phyloP scores from a whole-genome alignment of 2,329 filamentous ascomycete species.

The Purpureocillium takamizusanense region DNA sequence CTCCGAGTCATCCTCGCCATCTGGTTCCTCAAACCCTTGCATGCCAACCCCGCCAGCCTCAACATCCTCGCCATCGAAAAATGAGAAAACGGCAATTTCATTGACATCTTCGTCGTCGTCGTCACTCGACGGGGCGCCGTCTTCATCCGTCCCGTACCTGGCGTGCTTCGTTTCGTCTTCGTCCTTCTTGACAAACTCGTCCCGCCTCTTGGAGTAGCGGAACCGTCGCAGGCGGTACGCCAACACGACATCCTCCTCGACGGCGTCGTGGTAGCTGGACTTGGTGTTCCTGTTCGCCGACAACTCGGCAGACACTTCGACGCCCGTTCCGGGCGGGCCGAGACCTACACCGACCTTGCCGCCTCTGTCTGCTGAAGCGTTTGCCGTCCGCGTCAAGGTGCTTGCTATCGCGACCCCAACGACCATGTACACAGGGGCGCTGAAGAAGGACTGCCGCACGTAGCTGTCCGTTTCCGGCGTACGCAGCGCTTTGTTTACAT shows the following conservation, averaged over 20 bases:
- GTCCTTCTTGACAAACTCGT: conserved; percentile 2
- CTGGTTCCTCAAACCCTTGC: no score
- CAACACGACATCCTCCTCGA: conserved; percentile 6
- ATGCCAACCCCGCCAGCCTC: no score
- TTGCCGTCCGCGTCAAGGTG: conserved; percentile 1
- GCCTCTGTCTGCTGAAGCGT: conserved; percentile 2
- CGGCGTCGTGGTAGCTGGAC: conserved; percentile 4
- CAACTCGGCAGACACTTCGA: conserved; percentile 8
- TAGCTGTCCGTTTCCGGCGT: background rate
- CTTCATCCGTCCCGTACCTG: background rate
- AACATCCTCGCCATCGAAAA: background rate
- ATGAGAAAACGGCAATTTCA: background rate
- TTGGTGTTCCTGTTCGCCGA: conserved; percentile 3
- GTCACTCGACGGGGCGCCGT: background rate
- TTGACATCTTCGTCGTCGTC: background rate
- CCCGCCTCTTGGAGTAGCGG: conserved; percentile 7
- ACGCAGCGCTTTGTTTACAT: background rate
- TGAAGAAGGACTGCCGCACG: conserved; percentile 6
- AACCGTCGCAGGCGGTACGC: conserved; percentile 8
- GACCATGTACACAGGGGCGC: conserved; percentile 8
- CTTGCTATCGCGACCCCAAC: conserved; percentile 8
- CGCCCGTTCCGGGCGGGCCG: conserved; percentile 7
- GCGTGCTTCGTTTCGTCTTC: conserved; percentile 7
- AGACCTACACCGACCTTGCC: conserved; percentile 6
- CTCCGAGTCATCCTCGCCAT: no score